phyloP scores from a whole-genome alignment of 768 basidiomycete species.

The Suillus brevipes region DNA sequence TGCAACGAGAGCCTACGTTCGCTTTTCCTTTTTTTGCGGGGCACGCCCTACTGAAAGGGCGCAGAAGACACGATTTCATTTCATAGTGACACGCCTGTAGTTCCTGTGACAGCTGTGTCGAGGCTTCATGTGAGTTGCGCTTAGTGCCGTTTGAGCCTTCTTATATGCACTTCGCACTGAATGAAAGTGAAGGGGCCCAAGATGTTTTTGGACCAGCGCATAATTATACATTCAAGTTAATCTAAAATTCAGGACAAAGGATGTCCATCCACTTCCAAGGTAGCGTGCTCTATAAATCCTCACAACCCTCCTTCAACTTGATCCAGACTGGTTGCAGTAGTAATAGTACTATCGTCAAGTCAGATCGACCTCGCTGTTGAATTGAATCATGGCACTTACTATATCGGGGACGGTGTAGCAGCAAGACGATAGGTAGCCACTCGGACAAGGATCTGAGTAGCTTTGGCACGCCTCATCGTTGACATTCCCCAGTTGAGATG shows the following conservation, averaged over 20 bases:
- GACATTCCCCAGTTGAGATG: neutral
- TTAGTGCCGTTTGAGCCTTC: neutral
- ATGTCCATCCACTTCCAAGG: neutral
- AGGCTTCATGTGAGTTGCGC: neutral
- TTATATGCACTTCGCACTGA: neutral
- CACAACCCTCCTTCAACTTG: neutral
- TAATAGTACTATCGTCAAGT: neutral
- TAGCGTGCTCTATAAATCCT: neutral
- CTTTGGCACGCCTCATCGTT: neutral
- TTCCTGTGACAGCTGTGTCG: neutral
- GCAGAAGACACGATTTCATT: neutral
- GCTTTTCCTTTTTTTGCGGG: neutral
- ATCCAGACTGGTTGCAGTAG: neutral
- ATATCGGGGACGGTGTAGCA: neutral
- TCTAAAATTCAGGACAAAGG: neutral
- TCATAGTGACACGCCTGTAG: neutral
- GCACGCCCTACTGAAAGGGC: neutral
- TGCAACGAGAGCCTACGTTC: neutral
- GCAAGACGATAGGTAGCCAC: neutral
- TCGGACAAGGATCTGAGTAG: neutral
- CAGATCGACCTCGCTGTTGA: neutral
- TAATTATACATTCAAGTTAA: neutral
- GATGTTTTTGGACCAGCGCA: neutral
- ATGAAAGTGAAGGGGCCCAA: neutral
- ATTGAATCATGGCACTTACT: neutral